Conservation (phyloP, 345 rosid species). For the Gossypium australe region DNA sequence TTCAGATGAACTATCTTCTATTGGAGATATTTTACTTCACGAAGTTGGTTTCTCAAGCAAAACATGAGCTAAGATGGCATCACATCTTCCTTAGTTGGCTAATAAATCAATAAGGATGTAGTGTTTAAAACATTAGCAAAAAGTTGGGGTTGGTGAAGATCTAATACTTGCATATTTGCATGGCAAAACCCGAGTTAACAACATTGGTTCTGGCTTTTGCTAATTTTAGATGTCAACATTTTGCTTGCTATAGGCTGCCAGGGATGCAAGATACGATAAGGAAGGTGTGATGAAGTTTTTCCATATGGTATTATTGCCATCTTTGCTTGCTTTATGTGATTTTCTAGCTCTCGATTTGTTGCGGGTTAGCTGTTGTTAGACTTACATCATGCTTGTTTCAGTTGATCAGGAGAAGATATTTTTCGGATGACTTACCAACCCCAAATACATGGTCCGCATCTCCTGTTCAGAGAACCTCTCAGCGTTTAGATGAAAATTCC, state of each 20-base stretch:
- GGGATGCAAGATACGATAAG: slow-evolving; percentile 92
- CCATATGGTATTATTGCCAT: slow-evolving; percentile 40
- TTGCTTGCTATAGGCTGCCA: slow-evolving; percentile 70
- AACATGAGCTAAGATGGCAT: background rate
- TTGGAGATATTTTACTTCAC: background rate
- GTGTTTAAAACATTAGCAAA: background rate
- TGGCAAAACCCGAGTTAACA: background rate
- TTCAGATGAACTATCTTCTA: background rate
- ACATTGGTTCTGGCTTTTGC: background rate
- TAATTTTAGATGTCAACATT: background rate
- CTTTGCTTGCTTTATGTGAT: background rate
- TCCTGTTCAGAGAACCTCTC: slow-evolving; percentile 46
- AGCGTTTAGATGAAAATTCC: slow-evolving; percentile 66
- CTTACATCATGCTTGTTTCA: slow-evolving; percentile 24
- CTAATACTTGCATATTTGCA: background rate
- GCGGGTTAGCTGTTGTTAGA: background rate
- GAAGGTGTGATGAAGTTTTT: slow-evolving; percentile 85
- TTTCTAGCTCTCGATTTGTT: background rate
- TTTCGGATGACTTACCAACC: slow-evolving; percentile 73
- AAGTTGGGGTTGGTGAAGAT: background rate
- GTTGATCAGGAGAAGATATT: slow-evolving; percentile 95
- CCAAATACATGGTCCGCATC: slow-evolving; percentile 75
- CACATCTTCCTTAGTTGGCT: background rate
- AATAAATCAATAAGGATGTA: background rate
- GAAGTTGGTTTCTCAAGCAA: background rate